Base-by-base conservation (phyloP, 2,329 filamentous ascomycete genomes). In the Periconia digitata region DNA sequence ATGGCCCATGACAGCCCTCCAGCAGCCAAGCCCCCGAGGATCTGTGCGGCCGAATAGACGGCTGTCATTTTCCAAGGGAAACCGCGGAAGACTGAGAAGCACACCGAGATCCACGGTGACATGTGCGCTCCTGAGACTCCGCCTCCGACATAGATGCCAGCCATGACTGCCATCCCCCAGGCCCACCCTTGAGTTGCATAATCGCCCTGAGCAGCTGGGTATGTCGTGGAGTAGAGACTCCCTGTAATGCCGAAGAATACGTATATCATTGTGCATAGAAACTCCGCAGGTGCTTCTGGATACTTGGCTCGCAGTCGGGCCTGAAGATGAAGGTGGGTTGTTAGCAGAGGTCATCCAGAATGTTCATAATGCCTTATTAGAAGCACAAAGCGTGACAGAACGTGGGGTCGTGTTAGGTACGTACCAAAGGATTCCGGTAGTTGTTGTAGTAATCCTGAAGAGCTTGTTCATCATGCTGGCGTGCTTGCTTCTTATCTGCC, bases 81-180 rank as follows among this genome's bases (percentile, higher is more conserved):
- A 83, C 74, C 85, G 82, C 60, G 82, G 77, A 47, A 89, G 17
- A 74, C 55, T 23, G 68, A 72, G 15, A 75, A 63, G 17, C 66
- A 61, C 16, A 78, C 64, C 0, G 74, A 74, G 6, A 79, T 67
- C 0, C 70, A 73, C 0, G 77, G 77, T 41, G 77, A 79, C n/a
- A 79, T 63, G 45, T 79, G 76, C 0, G 71, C 74, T 47, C 77
- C 76, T 3, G 73, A 76, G 4, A 78, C 68, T 15, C 76, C 76
- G 55, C 75, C 76, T 2, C 71, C 69, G 3, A 75, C 47, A 43
- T 76, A 77, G 48, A 77, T 75, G 5, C 68, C 76, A 0, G 77
- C 68, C 76, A 82, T 84, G 18, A 75, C 74, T 1, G 76, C 79
- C 13, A 83, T 69, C 1, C 80, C 81, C 80, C 80, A 83, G 5